A percentile compares a stretch with the other conserved stretches of the same genome.
Conservation (phyloP, 228 moss, liverwort and hornwort genomes). For the Sphagnum fallax region DNA sequence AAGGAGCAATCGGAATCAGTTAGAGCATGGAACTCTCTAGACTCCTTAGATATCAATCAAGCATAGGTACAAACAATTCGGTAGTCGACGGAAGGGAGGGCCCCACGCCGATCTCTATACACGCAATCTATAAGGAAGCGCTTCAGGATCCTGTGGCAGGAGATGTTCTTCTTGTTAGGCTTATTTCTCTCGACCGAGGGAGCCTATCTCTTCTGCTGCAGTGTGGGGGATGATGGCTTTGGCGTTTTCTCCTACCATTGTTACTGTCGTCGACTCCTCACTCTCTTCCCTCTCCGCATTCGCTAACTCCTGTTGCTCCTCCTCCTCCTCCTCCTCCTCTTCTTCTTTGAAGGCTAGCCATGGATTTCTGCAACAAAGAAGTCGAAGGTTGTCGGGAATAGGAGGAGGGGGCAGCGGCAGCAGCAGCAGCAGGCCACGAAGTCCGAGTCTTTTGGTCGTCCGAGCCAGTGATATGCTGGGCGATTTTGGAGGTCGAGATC, state of each 20-base stretch:
- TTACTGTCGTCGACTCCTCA: not conserved
- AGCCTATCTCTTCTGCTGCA: no score
- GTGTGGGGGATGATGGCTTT: not conserved
- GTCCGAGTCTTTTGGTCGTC: constrained; percentile 3
- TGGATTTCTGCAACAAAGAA: not conserved
- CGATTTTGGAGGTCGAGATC: constrained; percentile 39
- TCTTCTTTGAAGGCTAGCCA: not conserved
- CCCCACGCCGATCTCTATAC: no score
- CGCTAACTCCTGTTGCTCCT: not conserved
- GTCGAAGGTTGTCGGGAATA: constrained; percentile 4
- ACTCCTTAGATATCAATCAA: no score
- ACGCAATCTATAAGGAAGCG: no score
- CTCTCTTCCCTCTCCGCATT: not conserved
- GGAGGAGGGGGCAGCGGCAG: not conserved
- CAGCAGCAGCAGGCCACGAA: not conserved
- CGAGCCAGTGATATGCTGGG: constrained; percentile 6
- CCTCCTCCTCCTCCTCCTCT: no score
- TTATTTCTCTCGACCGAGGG: no score
- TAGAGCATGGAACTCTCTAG: no score
- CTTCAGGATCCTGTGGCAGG: no score
- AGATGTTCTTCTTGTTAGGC: no score
- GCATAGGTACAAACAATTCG: no score
- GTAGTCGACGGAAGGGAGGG: no score
- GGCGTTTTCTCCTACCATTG: not conserved
- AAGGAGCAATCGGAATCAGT: no score